These are phyloP conservation scores for Salvia rosmarinus DNA, from an alignment of 257 asterid genomes.

Conservation along the genomic window DNA sequence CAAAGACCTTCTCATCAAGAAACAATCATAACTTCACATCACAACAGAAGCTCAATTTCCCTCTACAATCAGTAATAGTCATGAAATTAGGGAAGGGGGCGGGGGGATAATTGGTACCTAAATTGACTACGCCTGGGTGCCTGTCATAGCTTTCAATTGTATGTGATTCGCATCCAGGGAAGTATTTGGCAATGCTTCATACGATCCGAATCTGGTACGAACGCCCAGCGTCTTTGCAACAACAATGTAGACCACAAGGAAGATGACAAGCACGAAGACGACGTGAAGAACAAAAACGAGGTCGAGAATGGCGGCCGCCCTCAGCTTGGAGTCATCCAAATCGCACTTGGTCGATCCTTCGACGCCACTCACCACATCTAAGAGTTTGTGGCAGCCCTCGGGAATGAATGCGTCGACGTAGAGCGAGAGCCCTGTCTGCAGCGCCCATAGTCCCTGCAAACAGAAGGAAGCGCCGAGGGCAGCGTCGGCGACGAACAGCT, in stretches of 20 bases:
- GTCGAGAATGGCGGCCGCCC: constrained; percentile 86
- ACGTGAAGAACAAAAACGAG: constrained; percentile 72
- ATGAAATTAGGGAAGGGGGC: not conserved
- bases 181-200: constrained; percentile 69
- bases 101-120: constrained; percentile 33
- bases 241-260: constrained; percentile 52
- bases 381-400: constrained; percentile 91
- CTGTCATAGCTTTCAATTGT: constrained; percentile 83
- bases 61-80: not conserved
- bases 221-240: constrained; percentile 62
- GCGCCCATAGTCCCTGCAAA: constrained; percentile 88
- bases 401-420: constrained; percentile 93
- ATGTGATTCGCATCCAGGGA: constrained; percentile 66
- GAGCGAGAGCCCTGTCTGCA: constrained; percentile 84
- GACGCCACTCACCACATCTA: constrained; percentile 85
- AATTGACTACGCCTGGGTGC: constrained; percentile 74
- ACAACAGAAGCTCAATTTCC: constrained; percentile 16
- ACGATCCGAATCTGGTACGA: constrained; percentile 69
- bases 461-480: constrained; percentile 65
- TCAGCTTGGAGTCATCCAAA: constrained; percentile 83
- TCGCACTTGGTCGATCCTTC: constrained; percentile 98
- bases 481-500: constrained; percentile 64
- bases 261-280: constrained; percentile 57
- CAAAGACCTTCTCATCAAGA: constrained; percentile 3
- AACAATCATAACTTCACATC: constrained; percentile 30